Evolutionary conservation across 768 basidiomycete species (phyloP), one percentile per base, ranked within the genome.

Genomic region (Rhodotorula diobovata): DNA sequence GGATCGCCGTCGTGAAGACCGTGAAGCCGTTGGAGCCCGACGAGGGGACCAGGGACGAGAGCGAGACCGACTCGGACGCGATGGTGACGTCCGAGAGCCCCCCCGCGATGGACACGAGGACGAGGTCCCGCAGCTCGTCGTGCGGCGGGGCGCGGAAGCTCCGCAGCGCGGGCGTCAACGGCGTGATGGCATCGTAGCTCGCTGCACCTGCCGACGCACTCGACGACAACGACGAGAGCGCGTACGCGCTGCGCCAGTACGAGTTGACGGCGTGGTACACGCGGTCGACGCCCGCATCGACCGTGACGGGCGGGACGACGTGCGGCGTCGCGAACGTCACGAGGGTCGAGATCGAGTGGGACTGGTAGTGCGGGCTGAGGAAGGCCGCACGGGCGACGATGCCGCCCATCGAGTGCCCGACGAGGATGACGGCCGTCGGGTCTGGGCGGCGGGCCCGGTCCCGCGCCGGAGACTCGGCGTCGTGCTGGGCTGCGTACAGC

Each of bases 361-460:
- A 16, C 61, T 58, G 57, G 63, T 74, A 76, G 64, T 86, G 80
- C 15, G 79, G 74, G 12, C 87, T 86, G 4, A 89, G 86, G 18
- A 94, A 85, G 23, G 94, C 83, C 11, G 90, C 87, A 0, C 87
- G 87, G 16, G 91, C 92, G 10, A 95, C 93, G 58, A 95, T 82
- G 18, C 96, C 96, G 34, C 96, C 96, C 96, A 99, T 99, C 20
- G 94, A 97, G 79, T 98, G 95, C 4, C 90, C 96, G 79, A 98
- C 82, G 68, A 98, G 78, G 58, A 89, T 85, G 65, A 98, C 86
- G 46, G 82, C 76, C 6, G 90, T 88, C 63, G 84, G 79, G 23
- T 81, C 70, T 1, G 70, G 73, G 7, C 28, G 35, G 14, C 23
- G 23, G 32, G 21, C 12, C 30, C n/a, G 23, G 32, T 28, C 12